A percentile compares a stretch with the other conserved stretches of the same genome.
Conservation (phyloP, 225 moss, liverwort and hornwort species). For the Polytrichum commune region DNA sequence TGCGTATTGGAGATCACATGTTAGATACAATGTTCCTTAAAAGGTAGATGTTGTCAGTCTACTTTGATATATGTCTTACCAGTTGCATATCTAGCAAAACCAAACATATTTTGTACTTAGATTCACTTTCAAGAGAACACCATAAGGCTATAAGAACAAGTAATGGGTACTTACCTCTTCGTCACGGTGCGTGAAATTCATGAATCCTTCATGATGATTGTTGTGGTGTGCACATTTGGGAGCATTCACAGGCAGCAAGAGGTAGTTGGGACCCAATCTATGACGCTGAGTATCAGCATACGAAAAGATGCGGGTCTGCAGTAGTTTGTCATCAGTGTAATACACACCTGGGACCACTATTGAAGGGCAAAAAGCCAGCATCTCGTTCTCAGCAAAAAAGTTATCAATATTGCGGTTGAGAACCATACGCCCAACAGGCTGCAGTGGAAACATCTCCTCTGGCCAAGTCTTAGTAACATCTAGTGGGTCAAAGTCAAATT, state of each 20-base stretch:
- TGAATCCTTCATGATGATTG: constrained; percentile 63
- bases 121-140: too few species aligned
- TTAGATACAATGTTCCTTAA: too few species aligned
- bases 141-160: too few species aligned
- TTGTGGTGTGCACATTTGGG: constrained; percentile 51
- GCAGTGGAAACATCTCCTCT: constrained; percentile 68
- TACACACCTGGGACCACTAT: constrained; percentile 36
- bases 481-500: constrained; percentile 72
- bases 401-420: constrained; percentile 64
- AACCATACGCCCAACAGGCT: constrained; percentile 55
- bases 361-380: constrained; percentile 50
- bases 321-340: constrained; percentile 54
- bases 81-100: too few species aligned
- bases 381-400: constrained; percentile 18
- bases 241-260: constrained; percentile 57
- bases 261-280: constrained; percentile 53
- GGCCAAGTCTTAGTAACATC: constrained; percentile 81
- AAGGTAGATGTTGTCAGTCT: too few species aligned
- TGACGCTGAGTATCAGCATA: constrained; percentile 61
- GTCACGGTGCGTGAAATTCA: constrained; percentile 61
- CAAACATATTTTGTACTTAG: too few species aligned
- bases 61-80: too few species aligned
- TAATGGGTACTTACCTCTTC: constrained; percentile 35
- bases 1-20: too few species aligned
- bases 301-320: constrained; percentile 52